Evolutionary conservation across 2,329 filamentous ascomycete species (phyloP), one percentile per base, ranked within the genome.

Genomic region (Claviceps humidiphila): DNA sequence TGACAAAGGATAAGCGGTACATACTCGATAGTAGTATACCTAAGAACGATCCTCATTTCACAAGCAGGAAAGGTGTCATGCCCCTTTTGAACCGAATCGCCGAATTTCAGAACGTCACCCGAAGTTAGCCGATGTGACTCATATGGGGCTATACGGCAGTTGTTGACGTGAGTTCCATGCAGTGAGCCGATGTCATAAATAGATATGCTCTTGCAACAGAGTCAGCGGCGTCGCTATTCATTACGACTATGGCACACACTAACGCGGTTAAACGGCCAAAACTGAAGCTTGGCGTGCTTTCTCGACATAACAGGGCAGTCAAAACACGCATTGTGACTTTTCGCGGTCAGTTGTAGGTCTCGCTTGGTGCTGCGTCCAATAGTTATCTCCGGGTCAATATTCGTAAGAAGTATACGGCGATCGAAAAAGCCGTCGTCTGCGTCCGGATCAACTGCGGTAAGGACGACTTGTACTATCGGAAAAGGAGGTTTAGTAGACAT

Each of bases 301-400:
- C 85, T 74, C 24, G 84, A 87, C 72, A 89, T 84, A 39, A 88
- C 84, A 0, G 84, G 79, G 53, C 79, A 84, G 57, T 87, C 78
- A 54, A 87, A 84, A 74, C 74, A 87, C 16, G 74, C 79, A 64
- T 88, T 89, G 57, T 76, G 65, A 5, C 58, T 56, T 40, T 55
- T 66, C 62, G 58, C 71, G 63, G 57, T 58, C 8, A 68, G 60
- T 2, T 47, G 51, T 49, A 57, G 20, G 58, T 68, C 63, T 53
- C 69, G 60, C 59, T 69, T 73, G 56, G 72, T 75, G 39, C 71
- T 70, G 26, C 74, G 66, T 40, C 74, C 74, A 54, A 77, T 68
- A 13, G 61, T 52, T 20, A 69, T 53, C 3, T 54, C 56, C 2
- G 61, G 57, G 7, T 57, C 63, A 11, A 62, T 59, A 17, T 60